Evolutionary conservation across 2,329 filamentous ascomycete species (phyloP), one percentile per base, ranked within the genome.

Genomic region (Colletotrichum horii): DNA sequence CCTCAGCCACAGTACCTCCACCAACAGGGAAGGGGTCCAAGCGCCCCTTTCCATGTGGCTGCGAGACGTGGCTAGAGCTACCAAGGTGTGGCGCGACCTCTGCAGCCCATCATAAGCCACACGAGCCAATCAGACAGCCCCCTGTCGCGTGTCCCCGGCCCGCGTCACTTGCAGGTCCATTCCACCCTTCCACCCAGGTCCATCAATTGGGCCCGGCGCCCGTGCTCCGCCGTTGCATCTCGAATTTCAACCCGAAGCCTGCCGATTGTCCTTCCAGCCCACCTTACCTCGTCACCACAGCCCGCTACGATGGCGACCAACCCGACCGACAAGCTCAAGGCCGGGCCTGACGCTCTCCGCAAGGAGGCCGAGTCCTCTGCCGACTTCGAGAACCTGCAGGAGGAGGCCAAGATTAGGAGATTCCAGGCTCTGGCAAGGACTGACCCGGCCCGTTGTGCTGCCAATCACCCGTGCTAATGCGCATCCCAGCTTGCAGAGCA

Each of bases 281-380:
- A 78, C 78, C 22, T 78, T 78, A 30, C 77, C 87, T 52, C 11
- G 28, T 58, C 36, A 15, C 72, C 15, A 72, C 79, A 15, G 78
- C 78, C 24, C 77, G 77, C 78, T 24, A 79, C 78, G 26, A 77
- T 87, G 85, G 78, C 80, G 71, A 79, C 81, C 76, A 83, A 84
- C 74, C 80, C 83, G 71, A 81, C 87, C 67, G 81, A 81, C 80
- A 87, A 86, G 80, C 84, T 88, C 65, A 81, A 84, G 76, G 79
- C 83, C 70, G 83, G 85, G 75, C 79, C 85, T 38, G 82, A 84
- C 67, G 78, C 83, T 26, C 79, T 88, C 71, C 82, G 85, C 62
- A 80, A 81, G 43, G 84, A 87, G 71, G 86, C 86, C 22, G 83
- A 84, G 71, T 81, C 84, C 58, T 82, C 82, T 43, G 81, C 83